Evolutionary conservation across 2,329 filamentous ascomycete species (phyloP), one percentile per base, ranked within the genome.

Genomic region (Exophiala bonariae): DNA sequence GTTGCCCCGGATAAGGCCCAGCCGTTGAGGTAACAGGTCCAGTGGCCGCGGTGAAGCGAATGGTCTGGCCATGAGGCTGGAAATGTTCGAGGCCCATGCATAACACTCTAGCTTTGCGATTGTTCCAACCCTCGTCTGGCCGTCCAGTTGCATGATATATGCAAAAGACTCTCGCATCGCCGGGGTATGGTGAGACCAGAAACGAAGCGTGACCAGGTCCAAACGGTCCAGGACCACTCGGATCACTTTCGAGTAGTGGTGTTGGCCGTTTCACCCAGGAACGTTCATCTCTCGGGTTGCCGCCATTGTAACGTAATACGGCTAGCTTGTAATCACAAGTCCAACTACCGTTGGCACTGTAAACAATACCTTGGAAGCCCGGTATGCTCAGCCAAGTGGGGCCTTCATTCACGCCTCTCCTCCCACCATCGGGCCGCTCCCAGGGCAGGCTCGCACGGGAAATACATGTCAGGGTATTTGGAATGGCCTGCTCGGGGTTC

Each of bases 131-230:
- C 23, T 59, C 47, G 4, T 45, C 52, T 4, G 47, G 36, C 1
- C 44, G 38, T 35, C 52, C 57, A 1, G 57, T 59, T 5, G 51
- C 57, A 40, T 59, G 57, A 33, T 57, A 59, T 17, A 59, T 52
- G 39, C 57, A 59, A 23, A 50, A 55, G n/a, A 57, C 46, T 7
- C 37, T 35, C 10, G 41, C 42, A 28, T 48, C 37, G 23, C 23
- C 23, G 16, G 35, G 23, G 30, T 52, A 40, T n/a, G 46, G 45
- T 4, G 43, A 47, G 16, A 31, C 16, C n/a, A 59, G 47, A 45
- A 59, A 59, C 17, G 49, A 54, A 6, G 56, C 57, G 32, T 59
- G 56, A 1, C 56, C 57, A 2, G 57, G 57, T n/a, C 57, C 55
- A 46, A 55, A 58, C 2, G 57, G 57, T 2, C 57, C 56, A 16